phyloP scores from a whole-genome alignment of 192 early-diverging fungal species.

The Coemansia sp. region DNA sequence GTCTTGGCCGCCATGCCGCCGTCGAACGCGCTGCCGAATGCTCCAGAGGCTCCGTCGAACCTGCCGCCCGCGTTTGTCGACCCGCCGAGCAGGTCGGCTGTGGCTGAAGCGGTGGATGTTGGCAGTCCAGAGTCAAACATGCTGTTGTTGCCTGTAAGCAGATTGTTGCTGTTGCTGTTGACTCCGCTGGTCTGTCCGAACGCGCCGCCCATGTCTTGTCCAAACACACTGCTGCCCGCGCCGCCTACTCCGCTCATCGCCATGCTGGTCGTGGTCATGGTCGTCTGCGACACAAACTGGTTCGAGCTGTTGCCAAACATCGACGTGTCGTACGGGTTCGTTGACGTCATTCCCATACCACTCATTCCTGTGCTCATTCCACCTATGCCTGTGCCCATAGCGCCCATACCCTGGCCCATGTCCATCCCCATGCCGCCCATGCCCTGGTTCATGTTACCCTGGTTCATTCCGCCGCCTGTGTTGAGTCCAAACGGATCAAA shows the following conservation, averaged over 20 bases:
- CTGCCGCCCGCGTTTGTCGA: constrained; percentile 3
- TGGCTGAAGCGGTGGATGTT: not conserved
- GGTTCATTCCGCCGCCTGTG: not conserved
- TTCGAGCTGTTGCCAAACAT: constrained; percentile 31
- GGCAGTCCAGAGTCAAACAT: constrained; percentile 8
- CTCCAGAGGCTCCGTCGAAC: constrained; percentile 37
- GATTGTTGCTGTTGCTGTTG: constrained; percentile 4
- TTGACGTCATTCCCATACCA: constrained; percentile 17
- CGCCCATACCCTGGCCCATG: constrained; percentile 12
- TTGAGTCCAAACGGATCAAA: constrained; percentile 50
- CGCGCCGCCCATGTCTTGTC: constrained; percentile 18
- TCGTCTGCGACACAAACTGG: constrained; percentile 32
- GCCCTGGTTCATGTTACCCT: not conserved
- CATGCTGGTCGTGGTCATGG: constrained; percentile 25
- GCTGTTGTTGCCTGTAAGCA: constrained; percentile 5
- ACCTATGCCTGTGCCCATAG: not conserved
- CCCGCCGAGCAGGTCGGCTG: not conserved
- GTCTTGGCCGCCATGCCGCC: constrained; percentile 45
- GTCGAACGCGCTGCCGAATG: constrained; percentile 53
- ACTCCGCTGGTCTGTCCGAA: not conserved
- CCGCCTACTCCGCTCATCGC: not conserved
- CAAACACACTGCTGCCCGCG: constrained; percentile 27
- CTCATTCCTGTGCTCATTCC: constrained; percentile 6
- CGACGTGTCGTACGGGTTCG: constrained; percentile 11
- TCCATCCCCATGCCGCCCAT: constrained; percentile 2